These are phyloP conservation scores for Cercospora sp. DNA, from an alignment of 2,329 filamentous ascomycete species.

Conservation along the genomic window DNA sequence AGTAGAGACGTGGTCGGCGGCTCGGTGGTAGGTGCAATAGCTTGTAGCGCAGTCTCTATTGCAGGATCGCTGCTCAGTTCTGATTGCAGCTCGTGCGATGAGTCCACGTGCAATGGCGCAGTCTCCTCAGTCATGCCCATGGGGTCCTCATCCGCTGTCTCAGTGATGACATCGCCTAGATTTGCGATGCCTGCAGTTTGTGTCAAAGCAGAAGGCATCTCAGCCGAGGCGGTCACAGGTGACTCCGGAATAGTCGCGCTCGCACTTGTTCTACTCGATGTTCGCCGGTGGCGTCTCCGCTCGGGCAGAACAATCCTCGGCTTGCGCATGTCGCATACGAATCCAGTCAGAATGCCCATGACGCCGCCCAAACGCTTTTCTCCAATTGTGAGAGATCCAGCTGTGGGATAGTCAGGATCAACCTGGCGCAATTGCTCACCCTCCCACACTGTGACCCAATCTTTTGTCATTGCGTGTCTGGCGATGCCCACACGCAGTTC, in stretches of 20 bases:
- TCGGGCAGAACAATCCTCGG: constrained; percentile 31
- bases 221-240: constrained; percentile 3
- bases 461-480: constrained; percentile 49
- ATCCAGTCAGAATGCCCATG: constrained; percentile 66
- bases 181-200: constrained; percentile 21
- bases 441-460: constrained; percentile 65
- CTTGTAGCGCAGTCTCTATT: constrained; percentile 6
- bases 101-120: neutral
- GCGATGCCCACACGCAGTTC: constrained; percentile 76
- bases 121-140: neutral
- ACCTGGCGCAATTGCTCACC: constrained; percentile 63
- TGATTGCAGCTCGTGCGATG: neutral
- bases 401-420: constrained; percentile 60
- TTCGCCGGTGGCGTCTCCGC: constrained; percentile 18
- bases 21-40: constrained; percentile 2
- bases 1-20: neutral
- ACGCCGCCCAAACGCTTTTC: constrained; percentile 66
- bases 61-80: constrained; percentile 6
- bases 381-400: constrained; percentile 51
- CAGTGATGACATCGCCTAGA: constrained; percentile 19
- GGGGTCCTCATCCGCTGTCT: constrained; percentile 5
- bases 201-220: neutral
- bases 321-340: constrained; percentile 60
- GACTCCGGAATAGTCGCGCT: constrained; percentile 1
- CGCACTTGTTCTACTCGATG: constrained; percentile 13